phyloP scores from a whole-genome alignment of 345 rosid genomes.

The rapeseed (Brassica napus) region Da-Ae NC_063446.1:74105001-74105500 shows the following conservation, averaged over 20 bases:
- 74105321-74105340: background rate
- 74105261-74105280: slow-evolving; percentile 87
- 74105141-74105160: background rate
- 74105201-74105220: slow-evolving; percentile 84
- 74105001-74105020: slow-evolving; percentile 97
- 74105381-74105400: slow-evolving; percentile 79
- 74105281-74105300: slow-evolving; percentile 61
- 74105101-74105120: slow-evolving; percentile 48
- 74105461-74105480: slow-evolving; percentile 77
- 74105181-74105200: slow-evolving; percentile 75
- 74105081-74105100: slow-evolving; percentile 79
- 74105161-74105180: background rate
- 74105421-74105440: slow-evolving; percentile 81
- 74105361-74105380: slow-evolving; percentile 96
- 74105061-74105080: slow-evolving; percentile 78
- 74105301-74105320: too few species aligned
- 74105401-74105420: slow-evolving; percentile 85
- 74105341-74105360: slow-evolving; percentile 12
- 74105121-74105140: background rate
- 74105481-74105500: slow-evolving; percentile 86
- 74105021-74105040: slow-evolving; percentile 97
- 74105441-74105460: slow-evolving; percentile 79
- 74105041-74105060: slow-evolving; percentile 91
- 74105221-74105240: slow-evolving; percentile 61
- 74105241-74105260: slow-evolving; percentile 84